Conservation (phyloP, 495 filamentous ascomycete species). For the Poronia punctata region DNA sequence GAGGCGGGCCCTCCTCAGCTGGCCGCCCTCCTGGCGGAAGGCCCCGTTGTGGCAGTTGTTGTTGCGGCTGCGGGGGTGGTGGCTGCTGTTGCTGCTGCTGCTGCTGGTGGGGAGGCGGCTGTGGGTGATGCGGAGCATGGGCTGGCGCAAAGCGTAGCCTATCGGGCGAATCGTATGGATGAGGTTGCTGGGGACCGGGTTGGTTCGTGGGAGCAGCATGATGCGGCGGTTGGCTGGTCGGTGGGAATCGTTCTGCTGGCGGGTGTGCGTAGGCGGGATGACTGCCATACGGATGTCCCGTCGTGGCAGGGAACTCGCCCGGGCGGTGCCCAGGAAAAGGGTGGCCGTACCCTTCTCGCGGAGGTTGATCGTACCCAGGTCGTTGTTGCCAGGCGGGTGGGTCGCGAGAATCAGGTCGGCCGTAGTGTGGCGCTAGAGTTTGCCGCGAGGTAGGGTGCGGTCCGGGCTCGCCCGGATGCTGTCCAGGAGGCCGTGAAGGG, state of each 20-base stretch:
- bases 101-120: constrained; percentile 23
- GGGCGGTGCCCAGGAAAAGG: constrained; percentile 30
- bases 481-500: constrained; percentile 16
- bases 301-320: constrained; percentile 36
- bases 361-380: constrained; percentile 32
- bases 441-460: constrained; percentile 20
- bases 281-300: constrained; percentile 34
- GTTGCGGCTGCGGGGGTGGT: no score
- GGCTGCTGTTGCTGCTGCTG: no score
- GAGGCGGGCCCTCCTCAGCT: constrained; percentile 32
- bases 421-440: constrained; percentile 28
- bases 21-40: constrained; percentile 18
- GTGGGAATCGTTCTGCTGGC: constrained; percentile 41
- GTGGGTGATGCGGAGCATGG: constrained; percentile 29
- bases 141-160: constrained; percentile 34
- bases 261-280: constrained; percentile 41
- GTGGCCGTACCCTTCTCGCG: constrained; percentile 34
- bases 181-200: constrained; percentile 28
- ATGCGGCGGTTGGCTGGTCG: constrained; percentile 33
- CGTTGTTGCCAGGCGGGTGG: constrained; percentile 33
- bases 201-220: constrained; percentile 35
- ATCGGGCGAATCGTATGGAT: constrained; percentile 45
- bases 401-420: constrained; percentile 39
- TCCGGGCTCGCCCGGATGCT: constrained; percentile 18
- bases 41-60: constrained; percentile 6